phyloP scores from a whole-genome alignment of 441 rosid genomes.

The Eutrema salsugineum region DNA sequence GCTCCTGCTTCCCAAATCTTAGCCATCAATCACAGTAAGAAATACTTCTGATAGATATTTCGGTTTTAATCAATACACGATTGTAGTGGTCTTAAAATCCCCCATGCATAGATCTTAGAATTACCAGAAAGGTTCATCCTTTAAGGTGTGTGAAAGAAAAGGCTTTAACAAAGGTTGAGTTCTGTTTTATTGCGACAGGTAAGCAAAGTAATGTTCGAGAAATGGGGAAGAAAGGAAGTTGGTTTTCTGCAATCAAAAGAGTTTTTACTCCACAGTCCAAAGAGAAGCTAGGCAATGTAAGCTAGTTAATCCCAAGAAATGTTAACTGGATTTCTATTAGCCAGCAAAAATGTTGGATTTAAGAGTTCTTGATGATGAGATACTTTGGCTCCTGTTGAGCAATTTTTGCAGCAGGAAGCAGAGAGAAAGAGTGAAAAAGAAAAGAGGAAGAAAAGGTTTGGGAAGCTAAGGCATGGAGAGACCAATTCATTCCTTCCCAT shows the following conservation, averaged over 20 bases:
- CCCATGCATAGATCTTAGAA: slow-evolving; percentile 22
- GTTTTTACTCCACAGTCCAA: slow-evolving; percentile 68
- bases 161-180: neutral
- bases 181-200: slow-evolving; percentile 33
- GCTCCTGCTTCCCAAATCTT: neutral
- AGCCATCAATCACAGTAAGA: slow-evolving; percentile 14
- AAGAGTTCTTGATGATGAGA: slow-evolving; percentile 4
- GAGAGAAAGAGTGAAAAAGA: slow-evolving; percentile 58
- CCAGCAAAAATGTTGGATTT: slow-evolving; percentile 1
- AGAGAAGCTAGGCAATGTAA: slow-evolving; percentile 65
- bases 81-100: neutral
- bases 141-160: neutral
- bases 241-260: slow-evolving; percentile 91
- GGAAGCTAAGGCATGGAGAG: slow-evolving; percentile 63
- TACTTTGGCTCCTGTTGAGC: slow-evolving; percentile 10
- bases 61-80: neutral
- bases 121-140: slow-evolving; percentile 3
- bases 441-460: slow-evolving; percentile 71
- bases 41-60: neutral
- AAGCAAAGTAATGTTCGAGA: slow-evolving; percentile 55
- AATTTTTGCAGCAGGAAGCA: slow-evolving; percentile 51
- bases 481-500: slow-evolving; percentile 81
- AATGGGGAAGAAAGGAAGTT: slow-evolving; percentile 94
- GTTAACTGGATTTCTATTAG: neutral
- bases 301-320: neutral